Conservation (phyloP, 306 rosid species). For the Quercus robur region DNA sequence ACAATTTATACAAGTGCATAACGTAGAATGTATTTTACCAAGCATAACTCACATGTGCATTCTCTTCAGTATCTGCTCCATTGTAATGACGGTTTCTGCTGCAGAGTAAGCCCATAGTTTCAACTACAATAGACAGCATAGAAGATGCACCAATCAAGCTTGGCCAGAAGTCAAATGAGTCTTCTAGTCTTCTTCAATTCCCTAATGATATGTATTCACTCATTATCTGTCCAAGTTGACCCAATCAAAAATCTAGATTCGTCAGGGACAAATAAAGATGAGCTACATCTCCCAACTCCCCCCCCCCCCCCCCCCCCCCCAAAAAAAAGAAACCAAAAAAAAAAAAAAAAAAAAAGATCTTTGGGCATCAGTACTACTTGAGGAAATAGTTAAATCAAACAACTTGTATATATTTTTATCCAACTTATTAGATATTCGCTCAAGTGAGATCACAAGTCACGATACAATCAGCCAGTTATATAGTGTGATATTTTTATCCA, state of each 20-base stretch:
- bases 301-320: no score
- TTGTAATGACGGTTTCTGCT: constrained; percentile 71
- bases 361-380: neutral
- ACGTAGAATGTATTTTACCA: neutral
- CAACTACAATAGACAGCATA: constrained; percentile 69
- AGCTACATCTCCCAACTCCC: neutral
- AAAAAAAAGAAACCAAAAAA: neutral
- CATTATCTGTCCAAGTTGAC: constrained; percentile 31
- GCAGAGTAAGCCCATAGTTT: constrained; percentile 92
- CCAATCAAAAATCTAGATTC: constrained; percentile 34
- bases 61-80: constrained; percentile 74
- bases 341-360: neutral
- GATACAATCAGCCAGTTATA: neutral
- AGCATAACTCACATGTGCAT: constrained; percentile 62
- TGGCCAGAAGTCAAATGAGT: constrained; percentile 32
- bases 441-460: neutral
- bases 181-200: constrained; percentile 32
- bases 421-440: neutral
- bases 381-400: neutral
- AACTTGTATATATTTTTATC: neutral
- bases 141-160: constrained; percentile 59
- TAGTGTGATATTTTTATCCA: neutral
- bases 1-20: neutral
- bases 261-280: constrained; percentile 19
- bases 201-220: constrained; percentile 2